Evolutionary conservation across 1,284 basidiomycete species (phyloP), one percentile per base, ranked within the genome.

Genomic region (Coriolopsis trogii): DNA sequence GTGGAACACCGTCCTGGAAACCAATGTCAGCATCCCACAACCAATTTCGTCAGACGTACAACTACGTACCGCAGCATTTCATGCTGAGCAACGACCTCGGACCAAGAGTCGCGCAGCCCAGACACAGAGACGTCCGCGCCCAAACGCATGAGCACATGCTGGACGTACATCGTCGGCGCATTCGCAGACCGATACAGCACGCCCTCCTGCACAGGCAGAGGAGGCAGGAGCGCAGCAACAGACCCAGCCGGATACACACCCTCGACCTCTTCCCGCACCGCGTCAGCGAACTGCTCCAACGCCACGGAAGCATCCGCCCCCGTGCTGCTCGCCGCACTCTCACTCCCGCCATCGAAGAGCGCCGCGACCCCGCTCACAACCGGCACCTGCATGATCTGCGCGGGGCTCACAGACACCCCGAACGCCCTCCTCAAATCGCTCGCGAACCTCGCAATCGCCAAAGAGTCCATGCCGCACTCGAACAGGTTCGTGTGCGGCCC

Each of bases 131-230:
- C 54, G 25, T 53, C 57, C 3, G 57, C 44, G 21, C 67, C 61
- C 44, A 70, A 59, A 6, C 59, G 56, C 49, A 78, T 56, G 6
- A 78, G 53, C 38, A 79, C 66, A 60, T 79, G 78, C 42, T 80
- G 78, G 4, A 80, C 73, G 58, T 77, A 80, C 48, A 77, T 68
- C 2, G 69, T 66, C 29, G 67, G 65, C 16, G 67, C 56, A 20
- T 70, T 69, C 21, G 68, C 66, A 8, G 77, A 77, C 33, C 74
- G 70, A 50, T 73, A 74, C 33, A 80, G 62, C 13, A 80, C 72
- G 30, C 78, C 78, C 61, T 78, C 77, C 53, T 80, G 78, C 15
- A 79, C 67, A 15, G 77, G 69, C 46, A 80, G 77, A 13, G 79
- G 67, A 15, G 79, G 77, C 28, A 78, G 62, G 34, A 80, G 58